A percentile compares a stretch with the other conserved stretches of the same genome.
Conservation (phyloP, 2,329 filamentous ascomycete species). For the Fusarium begoniae region DNA sequence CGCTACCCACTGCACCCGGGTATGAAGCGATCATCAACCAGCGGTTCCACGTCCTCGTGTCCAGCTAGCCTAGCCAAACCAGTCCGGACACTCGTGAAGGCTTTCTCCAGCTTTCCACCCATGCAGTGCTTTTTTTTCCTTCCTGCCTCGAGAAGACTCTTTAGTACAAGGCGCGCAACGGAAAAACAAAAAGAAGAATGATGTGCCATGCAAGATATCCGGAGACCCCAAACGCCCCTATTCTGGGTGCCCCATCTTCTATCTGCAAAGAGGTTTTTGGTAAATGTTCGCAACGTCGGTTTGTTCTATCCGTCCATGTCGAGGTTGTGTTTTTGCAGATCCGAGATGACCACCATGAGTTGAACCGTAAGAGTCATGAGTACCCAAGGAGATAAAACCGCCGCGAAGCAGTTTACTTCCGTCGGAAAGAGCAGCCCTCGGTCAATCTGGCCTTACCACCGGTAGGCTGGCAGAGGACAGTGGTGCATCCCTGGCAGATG, state of each 20-base stretch:
- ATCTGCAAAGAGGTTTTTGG: constrained; percentile 65
- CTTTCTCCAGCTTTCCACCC: constrained; percentile 67
- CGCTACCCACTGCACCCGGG: constrained; percentile 60
- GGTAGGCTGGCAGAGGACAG: constrained; percentile 98
- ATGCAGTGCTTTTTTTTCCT: constrained; percentile 59
- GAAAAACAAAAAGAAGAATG: constrained; percentile 60
- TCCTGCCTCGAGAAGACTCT: constrained; percentile 54
- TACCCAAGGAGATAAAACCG: constrained; percentile 59
- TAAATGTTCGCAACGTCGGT: constrained; percentile 55
- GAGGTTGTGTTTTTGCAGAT: constrained; percentile 64
- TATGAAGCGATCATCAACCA: constrained; percentile 72
- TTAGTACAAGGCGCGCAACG: constrained; percentile 56
- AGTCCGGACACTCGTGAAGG: constrained; percentile 65
- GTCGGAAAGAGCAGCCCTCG: constrained; percentile 99
- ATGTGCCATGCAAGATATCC: constrained; percentile 81
- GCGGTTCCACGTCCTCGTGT: constrained; percentile 70
- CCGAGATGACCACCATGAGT: constrained; percentile 64
- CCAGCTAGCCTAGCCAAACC: constrained; percentile 49
- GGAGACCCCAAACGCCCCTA: constrained; percentile 78
- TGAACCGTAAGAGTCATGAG: constrained; percentile 61
- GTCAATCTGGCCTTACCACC: constrained; percentile 99
- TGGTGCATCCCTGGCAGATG: constrained; percentile 99
- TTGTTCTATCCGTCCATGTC: constrained; percentile 61
- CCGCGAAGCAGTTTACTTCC: constrained; percentile 82
- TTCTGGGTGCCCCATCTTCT: constrained; percentile 75